Conservation (phyloP, 2,329 filamentous ascomycete genomes). For the Fusarium metavorans region DNA sequence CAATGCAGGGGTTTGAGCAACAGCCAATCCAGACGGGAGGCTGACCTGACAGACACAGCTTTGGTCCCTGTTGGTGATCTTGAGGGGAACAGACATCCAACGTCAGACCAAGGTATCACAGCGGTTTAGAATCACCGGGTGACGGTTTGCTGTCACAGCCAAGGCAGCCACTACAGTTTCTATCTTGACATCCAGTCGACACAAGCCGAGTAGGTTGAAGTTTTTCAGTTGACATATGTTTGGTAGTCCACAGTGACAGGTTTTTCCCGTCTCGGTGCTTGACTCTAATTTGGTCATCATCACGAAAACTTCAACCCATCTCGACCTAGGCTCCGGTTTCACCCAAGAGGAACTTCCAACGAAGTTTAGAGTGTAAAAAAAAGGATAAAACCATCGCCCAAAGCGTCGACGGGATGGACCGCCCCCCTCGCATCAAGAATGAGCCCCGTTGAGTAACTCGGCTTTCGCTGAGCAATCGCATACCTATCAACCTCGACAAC, state of each 20-base stretch:
- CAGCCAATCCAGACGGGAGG: not conserved
- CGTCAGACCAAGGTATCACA: not conserved
- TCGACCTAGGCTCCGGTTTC: slow-evolving; percentile 27
- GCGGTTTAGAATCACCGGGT: not conserved
- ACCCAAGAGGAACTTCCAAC: slow-evolving; percentile 52
- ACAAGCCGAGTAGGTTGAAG: slow-evolving; percentile 35
- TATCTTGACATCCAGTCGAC: not conserved
- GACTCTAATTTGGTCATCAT: slow-evolving; percentile 98
- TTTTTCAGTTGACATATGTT: slow-evolving; percentile 49
- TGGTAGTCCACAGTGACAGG: slow-evolving; percentile 50
- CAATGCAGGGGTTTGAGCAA: not conserved
- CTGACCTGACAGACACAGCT: not conserved
- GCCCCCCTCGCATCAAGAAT: slow-evolving; percentile 97
- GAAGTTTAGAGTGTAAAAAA: slow-evolving; percentile 55
- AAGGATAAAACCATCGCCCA: slow-evolving; percentile 38
- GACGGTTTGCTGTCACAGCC: not conserved
- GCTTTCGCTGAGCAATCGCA: slow-evolving; percentile 84
- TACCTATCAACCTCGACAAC: slow-evolving; percentile 98
- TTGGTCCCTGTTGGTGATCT: not conserved
- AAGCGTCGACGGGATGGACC: slow-evolving; percentile 33
- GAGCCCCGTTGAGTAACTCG: slow-evolving; percentile 99
- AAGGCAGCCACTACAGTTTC: not conserved
- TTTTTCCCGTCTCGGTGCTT: slow-evolving; percentile 83
- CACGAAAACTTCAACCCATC: slow-evolving; percentile 72
- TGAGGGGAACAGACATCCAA: not conserved